Evolutionary conservation across 352 stramenopile genomes (phyloP).

Genomic region (Phytophthora boehmeriae): DNA sequence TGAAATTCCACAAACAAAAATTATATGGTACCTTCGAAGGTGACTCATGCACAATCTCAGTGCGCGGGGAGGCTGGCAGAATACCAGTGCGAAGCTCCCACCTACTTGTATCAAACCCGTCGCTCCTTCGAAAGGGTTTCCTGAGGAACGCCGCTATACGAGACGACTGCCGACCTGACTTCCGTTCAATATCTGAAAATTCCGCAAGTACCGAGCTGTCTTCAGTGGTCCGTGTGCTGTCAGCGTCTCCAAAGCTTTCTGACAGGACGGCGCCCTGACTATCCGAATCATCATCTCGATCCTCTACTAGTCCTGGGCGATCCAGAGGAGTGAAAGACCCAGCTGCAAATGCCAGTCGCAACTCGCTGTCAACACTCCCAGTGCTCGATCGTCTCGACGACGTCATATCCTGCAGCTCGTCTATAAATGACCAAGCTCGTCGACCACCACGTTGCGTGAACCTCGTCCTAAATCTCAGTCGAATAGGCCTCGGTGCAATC

Average conservation of each 20-base stretch:
- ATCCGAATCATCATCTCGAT: constrained; percentile 69
- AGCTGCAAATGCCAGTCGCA: constrained; percentile 21
- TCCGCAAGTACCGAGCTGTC: constrained; percentile 77
- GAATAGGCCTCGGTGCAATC: constrained; percentile 65
- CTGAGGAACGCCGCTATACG: constrained; percentile 65
- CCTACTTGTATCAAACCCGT: constrained; percentile 53
- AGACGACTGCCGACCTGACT: constrained; percentile 57
- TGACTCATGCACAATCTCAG: constrained; percentile 57
- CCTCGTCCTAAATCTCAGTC: constrained; percentile 60
- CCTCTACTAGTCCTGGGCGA: constrained; percentile 39
- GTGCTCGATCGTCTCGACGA: constrained; percentile 29
- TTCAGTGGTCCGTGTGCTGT: constrained; percentile 72
- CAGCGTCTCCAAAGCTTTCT: constrained; percentile 76
- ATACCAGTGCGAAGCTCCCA: constrained; percentile 51
- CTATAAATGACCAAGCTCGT: constrained; percentile 18
- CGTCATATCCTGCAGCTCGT: constrained; percentile 24
- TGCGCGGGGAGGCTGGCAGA: constrained; percentile 47
- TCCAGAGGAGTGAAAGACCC: constrained; percentile 44
- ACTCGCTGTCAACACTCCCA: constrained; percentile 28
- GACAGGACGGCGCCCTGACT: constrained; percentile 76
- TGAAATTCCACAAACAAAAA: not conserved
- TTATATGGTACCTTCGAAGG: constrained; percentile 55
- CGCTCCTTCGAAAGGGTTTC: constrained; percentile 68
- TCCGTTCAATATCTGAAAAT: constrained; percentile 54
- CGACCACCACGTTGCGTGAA: constrained; percentile 19